A percentile compares a stretch with the other conserved stretches of the same genome.
Conservation (phyloP, 371 early-diverging fungal species). For the Mortierella sp. region DNA sequence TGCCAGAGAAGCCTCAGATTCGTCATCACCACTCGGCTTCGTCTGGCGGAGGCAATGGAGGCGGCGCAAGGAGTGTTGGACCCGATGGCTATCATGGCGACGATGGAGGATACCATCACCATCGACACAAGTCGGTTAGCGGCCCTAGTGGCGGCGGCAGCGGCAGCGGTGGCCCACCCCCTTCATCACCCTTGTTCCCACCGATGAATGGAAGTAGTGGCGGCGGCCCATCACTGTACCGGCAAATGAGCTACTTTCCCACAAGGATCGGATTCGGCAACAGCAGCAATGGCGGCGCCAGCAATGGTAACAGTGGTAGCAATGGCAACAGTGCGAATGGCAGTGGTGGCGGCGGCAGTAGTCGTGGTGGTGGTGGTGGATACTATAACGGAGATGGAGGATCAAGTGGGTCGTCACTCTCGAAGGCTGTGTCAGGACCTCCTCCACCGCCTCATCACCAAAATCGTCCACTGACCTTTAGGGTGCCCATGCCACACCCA, state of each 20-base stretch:
- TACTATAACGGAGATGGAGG: conserved; percentile 19
- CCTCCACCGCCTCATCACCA: conserved; percentile 20
- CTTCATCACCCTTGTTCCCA: conserved; percentile 15
- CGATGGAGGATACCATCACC: conserved; percentile 5
- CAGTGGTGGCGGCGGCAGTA: conserved; percentile 6
- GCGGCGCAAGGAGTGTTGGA: too few relatives aligned
- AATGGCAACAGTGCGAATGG: too few relatives aligned
- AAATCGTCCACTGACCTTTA: conserved; percentile 28
- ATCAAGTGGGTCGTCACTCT: conserved; percentile 3
- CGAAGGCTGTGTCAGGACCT: too few relatives aligned
- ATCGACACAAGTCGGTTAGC: conserved; percentile 6
- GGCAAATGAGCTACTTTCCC: conserved; percentile 19
- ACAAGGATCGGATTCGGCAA: conserved; percentile 41
- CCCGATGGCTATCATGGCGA: conserved; percentile 7
- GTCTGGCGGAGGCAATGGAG: too few relatives aligned
- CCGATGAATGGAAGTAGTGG: conserved; percentile 11
- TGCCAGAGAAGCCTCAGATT: conserved; percentile 39
- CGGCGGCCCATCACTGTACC: conserved; percentile 22
- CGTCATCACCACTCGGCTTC: conserved; percentile 12
- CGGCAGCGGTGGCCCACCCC: conserved; percentile 9
- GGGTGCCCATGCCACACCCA: conserved; percentile 45
- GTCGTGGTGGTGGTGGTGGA: conserved; percentile 18
- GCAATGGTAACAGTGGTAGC: conserved; percentile 3
- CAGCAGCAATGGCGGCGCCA: conserved; percentile 6
- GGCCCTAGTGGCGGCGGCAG: conserved; percentile 3